Evolutionary conservation across 805 yeast species (phyloP).

Genomic region (Wickerhamiella siamensis): DNA sequence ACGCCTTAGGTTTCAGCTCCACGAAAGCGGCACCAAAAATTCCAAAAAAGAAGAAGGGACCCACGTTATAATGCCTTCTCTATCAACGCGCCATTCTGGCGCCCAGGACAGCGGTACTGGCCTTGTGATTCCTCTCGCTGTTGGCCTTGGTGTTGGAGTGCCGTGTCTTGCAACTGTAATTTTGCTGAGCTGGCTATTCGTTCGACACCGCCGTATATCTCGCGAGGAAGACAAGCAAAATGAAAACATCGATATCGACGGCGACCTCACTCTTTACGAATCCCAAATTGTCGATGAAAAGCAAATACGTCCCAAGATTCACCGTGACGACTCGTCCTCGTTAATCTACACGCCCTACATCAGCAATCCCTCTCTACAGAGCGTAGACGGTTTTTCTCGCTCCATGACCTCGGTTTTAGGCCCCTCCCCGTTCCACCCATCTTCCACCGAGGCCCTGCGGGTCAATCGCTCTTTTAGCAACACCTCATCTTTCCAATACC

Average conservation of each 20-base stretch:
- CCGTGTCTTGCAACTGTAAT: constrained; percentile 25
- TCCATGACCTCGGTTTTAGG: constrained; percentile 1
- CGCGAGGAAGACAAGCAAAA: constrained; percentile 25
- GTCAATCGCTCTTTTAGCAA: not conserved
- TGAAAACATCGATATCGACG: constrained; percentile 25
- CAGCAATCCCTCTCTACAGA: not conserved
- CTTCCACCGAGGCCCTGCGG: not conserved
- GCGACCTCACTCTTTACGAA: constrained; percentile 17
- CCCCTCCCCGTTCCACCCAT: constrained; percentile 1
- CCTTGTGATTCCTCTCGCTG: constrained; percentile 10
- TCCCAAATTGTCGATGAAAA: not conserved
- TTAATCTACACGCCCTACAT: constrained; percentile 2
- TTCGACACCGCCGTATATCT: constrained; percentile 22
- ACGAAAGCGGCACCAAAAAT: too few relatives aligned
- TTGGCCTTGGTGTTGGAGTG: constrained; percentile 29
- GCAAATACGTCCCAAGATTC: not conserved
- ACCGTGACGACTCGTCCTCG: constrained; percentile 1
- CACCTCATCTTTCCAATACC: not conserved
- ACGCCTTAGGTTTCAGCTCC: too few relatives aligned
- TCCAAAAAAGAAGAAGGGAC: too few relatives aligned
- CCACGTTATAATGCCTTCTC: too few relatives aligned
- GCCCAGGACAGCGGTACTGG: not conserved
- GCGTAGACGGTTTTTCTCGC: constrained; percentile 1
- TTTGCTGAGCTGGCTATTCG: constrained; percentile 22
- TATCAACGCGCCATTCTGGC: not conserved